Base-by-base conservation (phyloP, 192 early-diverging fungal genomes). In the Coemansia sp. region DNA sequence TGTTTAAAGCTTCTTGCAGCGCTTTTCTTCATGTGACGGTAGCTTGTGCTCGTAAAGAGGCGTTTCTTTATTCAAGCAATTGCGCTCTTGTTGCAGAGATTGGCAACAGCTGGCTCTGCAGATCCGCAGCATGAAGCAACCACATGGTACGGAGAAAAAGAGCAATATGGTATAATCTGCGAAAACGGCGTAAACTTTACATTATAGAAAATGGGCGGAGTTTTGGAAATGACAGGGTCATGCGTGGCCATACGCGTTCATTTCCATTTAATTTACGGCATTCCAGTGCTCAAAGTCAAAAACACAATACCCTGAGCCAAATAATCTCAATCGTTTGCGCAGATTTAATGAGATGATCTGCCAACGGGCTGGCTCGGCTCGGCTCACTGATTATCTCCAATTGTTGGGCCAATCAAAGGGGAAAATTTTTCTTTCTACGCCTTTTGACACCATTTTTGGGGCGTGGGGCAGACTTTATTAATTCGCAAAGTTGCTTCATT, bases 341-440 rank as follows among this genome's bases (percentile, higher is more conserved):
- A 35, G 32, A 35, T 35, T 35, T 35, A 35, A 35, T 35, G 32
- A 6, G 32, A 35, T 35, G 6, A 35, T 35, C 7, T 35, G 32
- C 32, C 32, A 45, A 3, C 41, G 3, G 41, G 14, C 41, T n/a
- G 50, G 17, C 50, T 52, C 50, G 22, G 22, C 50, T 52, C 50
- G 21, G 50, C 50, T 52, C 50, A 23, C n/a, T 19, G 50, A 52
- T 52, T 52, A 52, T 52, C 50, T 52, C n/a, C 27, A 29, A 29
- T 51, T 41, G 9, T 41, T 41, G 39, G 15, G 14, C 39, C 39
- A 41, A 41, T 41, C 41, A n/a, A 12, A 52, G 50, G 22, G 23
- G 21, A 52, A 52, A 52, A 23, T 24, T 52, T 51, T 52, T 52
- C 19, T 52, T 19, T 23, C 2, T 52, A 21, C 9, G 19, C 4